Evolutionary conservation across 768 basidiomycete genomes (phyloP).

Genomic region (Panellus pusillus): DNA sequence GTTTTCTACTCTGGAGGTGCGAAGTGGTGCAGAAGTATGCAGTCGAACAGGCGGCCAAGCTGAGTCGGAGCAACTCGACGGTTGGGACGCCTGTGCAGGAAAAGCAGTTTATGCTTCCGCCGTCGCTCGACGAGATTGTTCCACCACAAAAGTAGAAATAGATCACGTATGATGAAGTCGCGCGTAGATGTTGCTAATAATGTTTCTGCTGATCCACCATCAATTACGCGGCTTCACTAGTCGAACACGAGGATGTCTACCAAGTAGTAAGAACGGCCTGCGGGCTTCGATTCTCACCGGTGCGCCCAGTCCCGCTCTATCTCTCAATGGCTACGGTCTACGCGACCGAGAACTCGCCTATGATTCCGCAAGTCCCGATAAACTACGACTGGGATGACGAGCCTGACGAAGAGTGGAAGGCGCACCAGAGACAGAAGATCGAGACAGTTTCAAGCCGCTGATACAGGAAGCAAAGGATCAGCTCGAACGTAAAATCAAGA

Average conservation of each 20-base stretch:
- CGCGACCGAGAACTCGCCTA: constrained; percentile 2
- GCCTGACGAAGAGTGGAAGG: constrained; percentile 20
- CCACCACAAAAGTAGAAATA: constrained; percentile 34
- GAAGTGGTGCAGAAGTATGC: constrained; percentile 48
- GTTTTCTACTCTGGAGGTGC: constrained; percentile 82
- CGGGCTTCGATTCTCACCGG: constrained; percentile 10
- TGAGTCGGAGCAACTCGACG: constrained; percentile 36
- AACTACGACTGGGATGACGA: constrained; percentile 10
- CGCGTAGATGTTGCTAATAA: constrained; percentile 9
- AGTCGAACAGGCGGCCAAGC: constrained; percentile 41
- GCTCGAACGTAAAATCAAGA: constrained; percentile 15
- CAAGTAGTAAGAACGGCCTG: constrained; percentile 1
- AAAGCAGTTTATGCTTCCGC: constrained; percentile 43
- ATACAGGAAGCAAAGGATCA: constrained; percentile 18
- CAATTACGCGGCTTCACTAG: constrained; percentile 8
- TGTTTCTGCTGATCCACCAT: background rate
- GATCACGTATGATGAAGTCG: background rate
- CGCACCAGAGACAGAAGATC: constrained; percentile 11
- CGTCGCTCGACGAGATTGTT: constrained; percentile 39
- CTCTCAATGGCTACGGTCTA: constrained; percentile 5
- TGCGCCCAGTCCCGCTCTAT: background rate
- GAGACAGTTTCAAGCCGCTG: constrained; percentile 8
- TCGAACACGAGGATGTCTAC: constrained; percentile 12
- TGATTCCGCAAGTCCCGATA: background rate
- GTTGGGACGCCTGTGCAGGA: constrained; percentile 35